Base-by-base conservation (phyloP, 2,329 filamentous ascomycete genomes). In the Phoma herbarum region DNA sequence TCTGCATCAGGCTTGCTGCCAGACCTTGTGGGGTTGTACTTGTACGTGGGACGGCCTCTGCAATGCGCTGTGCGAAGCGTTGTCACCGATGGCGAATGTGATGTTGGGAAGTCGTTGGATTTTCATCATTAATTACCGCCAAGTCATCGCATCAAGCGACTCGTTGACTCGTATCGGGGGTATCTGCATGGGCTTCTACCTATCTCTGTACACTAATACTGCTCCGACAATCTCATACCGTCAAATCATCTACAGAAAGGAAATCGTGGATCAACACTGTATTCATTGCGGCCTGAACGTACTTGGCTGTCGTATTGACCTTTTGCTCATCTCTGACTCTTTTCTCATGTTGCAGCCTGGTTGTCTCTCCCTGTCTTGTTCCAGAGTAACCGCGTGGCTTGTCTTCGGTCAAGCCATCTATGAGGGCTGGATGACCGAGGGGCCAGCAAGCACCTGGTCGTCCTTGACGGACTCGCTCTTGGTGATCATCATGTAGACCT, bases 401-500 rank as follows among this genome's bases (percentile, higher is more conserved):
- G n/a, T n/a, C n/a, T n/a, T n/a, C 43, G 45, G 22, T 25, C n/a
- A 49, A 50, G 47, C 37, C 49, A 45, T 67, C 61, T 75, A 77
- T 66, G 75, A 77, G 60, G 73, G 73, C 69, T 75, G 72, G 67
- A 77, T 71, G 61, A 77, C 74, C 23, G 74, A 75, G 28, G 75
- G 75, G 14, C 75, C 89, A 66, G 89, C 88, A 64, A 91, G 79
- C 46, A 87, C 86, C 66, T 88, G 87, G 37, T 65, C 62, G 48
- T 78, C 75, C 51, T 63, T 63, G 22, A 74, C 54, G 14, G 74
- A 73, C 63, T 76, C 49, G 26, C 69, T 67, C 69, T 76, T 89
- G 54, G 88, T 85, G 65, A 92, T 81, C 68, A 87, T 86, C 69
- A 91, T 82, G 77, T 90, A 92, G 48, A 86, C 85, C 63, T 90